Evolutionary conservation across 768 basidiomycete genomes (phyloP), one percentile per base, ranked within the genome.

Genomic region (Vararia minispora): DNA sequence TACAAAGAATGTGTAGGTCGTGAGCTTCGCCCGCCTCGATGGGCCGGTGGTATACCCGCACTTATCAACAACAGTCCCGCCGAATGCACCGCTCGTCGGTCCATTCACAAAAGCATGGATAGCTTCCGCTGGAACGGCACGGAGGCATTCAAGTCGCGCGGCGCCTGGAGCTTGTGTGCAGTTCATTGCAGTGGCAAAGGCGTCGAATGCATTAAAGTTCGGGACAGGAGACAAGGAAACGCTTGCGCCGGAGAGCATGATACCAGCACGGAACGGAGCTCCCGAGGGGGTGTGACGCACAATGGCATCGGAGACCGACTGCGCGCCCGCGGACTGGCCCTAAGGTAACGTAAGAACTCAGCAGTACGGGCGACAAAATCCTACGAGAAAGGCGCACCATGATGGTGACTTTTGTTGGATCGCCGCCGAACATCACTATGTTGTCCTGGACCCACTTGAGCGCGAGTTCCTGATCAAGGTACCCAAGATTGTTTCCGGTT

Each of bases 401-500:
- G 5, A 58, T 47, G 10, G 59, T 52, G 6, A 65, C 66, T 55
- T 67, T 63, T 9, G n/a, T 48, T n/a, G 60, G 61, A 43, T 71
- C 72, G 11, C 77, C 78, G 9, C 80, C 79, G 44, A 81, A 83
- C 0, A 54, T 52, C 12, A 46, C 59, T 30, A 81, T 77, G 46
- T 82, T 71, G 17, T 63, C 53, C n/a, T 32, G 30, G 16, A 32
- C 30, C 30, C 30, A 32, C 9, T 16, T 11, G 13, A 32, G 30
- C 9, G 30, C 30, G 9, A 32, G 11, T 20, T 32, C 30, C 30
- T 32, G 30, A 32, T 32, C 30, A 10, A 32, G 30, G 11, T 17
- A 14, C 16, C 30, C 30, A 11, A 32, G 30, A 20, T 32, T 32
- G 30, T 32, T 32, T 17, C 30, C 30, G n/a, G n/a, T n/a, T n/a